phyloP scores from a whole-genome alignment of 345 rosid genomes.

The Kandelia obovata region DNA sequence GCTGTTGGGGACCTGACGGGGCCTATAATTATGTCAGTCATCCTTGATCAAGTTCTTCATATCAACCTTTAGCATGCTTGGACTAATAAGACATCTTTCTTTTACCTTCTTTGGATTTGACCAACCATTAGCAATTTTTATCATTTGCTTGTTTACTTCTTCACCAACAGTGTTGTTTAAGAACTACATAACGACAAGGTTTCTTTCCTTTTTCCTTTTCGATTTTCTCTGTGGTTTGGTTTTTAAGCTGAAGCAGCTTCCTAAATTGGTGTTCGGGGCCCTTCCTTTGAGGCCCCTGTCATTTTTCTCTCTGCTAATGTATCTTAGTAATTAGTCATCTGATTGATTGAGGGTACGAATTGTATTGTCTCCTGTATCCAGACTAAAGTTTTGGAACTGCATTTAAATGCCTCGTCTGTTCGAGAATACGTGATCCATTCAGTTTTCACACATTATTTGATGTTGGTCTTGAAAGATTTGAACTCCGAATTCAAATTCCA shows the following conservation, averaged over 20 bases:
- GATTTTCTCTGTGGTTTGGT: neutral
- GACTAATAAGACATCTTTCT: neutral
- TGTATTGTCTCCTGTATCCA: neutral
- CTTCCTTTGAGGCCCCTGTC: neutral
- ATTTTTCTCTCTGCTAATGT: neutral
- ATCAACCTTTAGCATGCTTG: conserved; percentile 31
- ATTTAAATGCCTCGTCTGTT: neutral
- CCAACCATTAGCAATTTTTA: neutral
- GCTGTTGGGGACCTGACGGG: conserved; percentile 82
- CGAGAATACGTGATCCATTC: no score
- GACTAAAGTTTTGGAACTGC: neutral
- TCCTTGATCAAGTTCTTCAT: conserved; percentile 63
- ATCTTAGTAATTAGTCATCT: neutral
- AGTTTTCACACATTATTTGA: no score
- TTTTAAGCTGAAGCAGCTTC: conserved; percentile 1
- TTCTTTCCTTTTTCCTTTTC: neutral
- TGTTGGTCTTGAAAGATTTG: no score
- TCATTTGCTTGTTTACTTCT: neutral
- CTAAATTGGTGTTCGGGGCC: neutral
- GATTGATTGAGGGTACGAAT: neutral
- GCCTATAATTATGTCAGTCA: conserved; percentile 55
- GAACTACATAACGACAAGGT: neutral
- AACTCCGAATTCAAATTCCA: no score
- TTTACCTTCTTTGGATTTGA: conserved; percentile 8
- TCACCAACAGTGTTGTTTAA: neutral